Conservation (phyloP, 108 stramenopile species). For the Nitzschia inconspicua region DNA sequence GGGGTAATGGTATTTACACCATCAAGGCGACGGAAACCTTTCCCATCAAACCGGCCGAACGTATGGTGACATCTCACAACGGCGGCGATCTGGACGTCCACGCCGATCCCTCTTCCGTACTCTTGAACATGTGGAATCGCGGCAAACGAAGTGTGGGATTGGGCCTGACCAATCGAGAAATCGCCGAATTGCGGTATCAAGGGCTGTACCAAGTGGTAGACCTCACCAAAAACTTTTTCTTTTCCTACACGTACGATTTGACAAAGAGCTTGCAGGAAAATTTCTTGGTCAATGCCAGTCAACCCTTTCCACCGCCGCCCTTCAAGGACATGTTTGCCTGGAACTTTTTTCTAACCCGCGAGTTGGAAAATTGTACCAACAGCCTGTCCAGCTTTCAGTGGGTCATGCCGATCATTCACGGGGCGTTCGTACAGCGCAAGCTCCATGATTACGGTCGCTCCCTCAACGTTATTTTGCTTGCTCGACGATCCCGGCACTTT, state of each 20-base stretch:
- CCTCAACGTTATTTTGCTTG: conserved; percentile 88
- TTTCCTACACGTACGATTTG: conserved; percentile 94
- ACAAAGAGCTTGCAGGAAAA: conserved; percentile 94
- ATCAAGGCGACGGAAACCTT: conserved; percentile 90
- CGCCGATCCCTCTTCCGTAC: conserved; percentile 74
- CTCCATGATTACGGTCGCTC: conserved; percentile 86
- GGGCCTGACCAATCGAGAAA: conserved; percentile 79
- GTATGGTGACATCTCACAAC: conserved; percentile 8
- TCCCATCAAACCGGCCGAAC: conserved; percentile 82
- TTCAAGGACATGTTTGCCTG: conserved; percentile 96
- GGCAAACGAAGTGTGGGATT: conserved; percentile 84
- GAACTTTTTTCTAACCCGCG: conserved; percentile 93
- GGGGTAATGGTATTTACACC: conserved; percentile 94
- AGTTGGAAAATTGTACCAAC: conserved; percentile 80
- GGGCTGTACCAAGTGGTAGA: conserved; percentile 95
- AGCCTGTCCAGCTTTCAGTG: conserved; percentile 83
- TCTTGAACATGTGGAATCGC: conserved; percentile 89
- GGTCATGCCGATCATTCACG: conserved; percentile 93
- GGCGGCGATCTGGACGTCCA: conserved; percentile 21
- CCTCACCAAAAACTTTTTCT: conserved; percentile 96
- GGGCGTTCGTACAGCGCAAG: conserved; percentile 90
- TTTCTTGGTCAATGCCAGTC: conserved; percentile 74
- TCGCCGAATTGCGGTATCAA: conserved; percentile 90
- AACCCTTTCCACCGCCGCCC: conserved; percentile 80
- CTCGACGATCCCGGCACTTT: conserved; percentile 93